These are phyloP conservation scores for Xerocomus nothofagi DNA, from an alignment of 1,284 basidiomycete species.

Conservation along the genomic window DNA sequence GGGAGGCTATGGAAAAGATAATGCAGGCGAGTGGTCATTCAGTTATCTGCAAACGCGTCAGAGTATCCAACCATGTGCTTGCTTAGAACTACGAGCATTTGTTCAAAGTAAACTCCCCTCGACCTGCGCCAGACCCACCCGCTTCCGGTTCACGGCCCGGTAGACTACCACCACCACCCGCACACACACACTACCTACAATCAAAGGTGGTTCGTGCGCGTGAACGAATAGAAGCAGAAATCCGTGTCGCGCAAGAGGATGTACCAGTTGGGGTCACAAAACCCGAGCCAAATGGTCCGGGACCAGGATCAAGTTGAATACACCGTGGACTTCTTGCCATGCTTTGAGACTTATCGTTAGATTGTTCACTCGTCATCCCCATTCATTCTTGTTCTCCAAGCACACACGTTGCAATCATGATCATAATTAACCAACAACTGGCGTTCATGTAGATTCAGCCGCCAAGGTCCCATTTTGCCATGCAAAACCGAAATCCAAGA, in stretches of 20 bases:
- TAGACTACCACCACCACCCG: constrained; percentile 44
- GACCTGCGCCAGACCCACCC: constrained; percentile 50
- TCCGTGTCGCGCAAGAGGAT: constrained; percentile 44
- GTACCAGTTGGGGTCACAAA: constrained; percentile 15
- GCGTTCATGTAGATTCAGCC: neutral
- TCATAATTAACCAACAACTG: constrained; percentile 19
- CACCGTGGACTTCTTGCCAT: constrained; percentile 2
- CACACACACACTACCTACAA: constrained; percentile 89
- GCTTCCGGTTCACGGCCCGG: constrained; percentile 31
- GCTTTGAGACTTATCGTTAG: constrained; percentile 19
- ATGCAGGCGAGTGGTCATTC: constrained; percentile 57
- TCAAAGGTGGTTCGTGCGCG: constrained; percentile 94
- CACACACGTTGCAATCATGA: constrained; percentile 12
- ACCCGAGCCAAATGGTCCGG: constrained; percentile 21
- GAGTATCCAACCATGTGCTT: constrained; percentile 2
- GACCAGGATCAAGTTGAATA: constrained; percentile 27
- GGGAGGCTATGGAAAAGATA: constrained; percentile 66
- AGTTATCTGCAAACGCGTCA: neutral
- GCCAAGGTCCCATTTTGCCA: neutral
- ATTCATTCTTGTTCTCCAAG: constrained; percentile 21
- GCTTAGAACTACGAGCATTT: constrained; percentile 88
- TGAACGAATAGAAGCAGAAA: constrained; percentile 91
- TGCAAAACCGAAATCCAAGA: neutral
- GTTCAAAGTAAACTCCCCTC: constrained; percentile 84
- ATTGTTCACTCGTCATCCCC: constrained; percentile 22